Evolutionary conservation across 2,329 filamentous ascomycete genomes (phyloP).

Genomic region (Aspergillus sp.): DNA sequence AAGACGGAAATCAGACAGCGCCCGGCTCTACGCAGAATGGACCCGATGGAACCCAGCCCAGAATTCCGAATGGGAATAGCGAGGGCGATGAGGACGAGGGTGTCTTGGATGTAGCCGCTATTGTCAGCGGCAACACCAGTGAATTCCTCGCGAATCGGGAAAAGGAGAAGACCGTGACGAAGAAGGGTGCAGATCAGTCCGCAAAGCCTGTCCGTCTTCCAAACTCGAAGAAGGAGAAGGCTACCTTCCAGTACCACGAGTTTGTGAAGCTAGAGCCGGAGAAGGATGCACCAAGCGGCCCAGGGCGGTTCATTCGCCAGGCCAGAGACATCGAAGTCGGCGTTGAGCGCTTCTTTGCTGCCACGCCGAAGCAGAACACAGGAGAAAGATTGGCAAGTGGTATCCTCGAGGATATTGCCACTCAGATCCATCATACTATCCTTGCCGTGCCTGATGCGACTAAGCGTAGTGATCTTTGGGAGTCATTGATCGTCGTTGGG

Average conservation of each 20-base stretch:
- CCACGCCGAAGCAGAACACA: constrained; percentile 46
- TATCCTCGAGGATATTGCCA: constrained; percentile 81
- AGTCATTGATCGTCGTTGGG: constrained; percentile 87
- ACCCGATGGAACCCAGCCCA: constrained; percentile 53
- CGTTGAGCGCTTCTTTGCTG: constrained; percentile 63
- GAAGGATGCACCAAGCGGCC: constrained; percentile 53
- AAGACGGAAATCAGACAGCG: constrained; percentile 57
- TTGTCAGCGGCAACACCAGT: constrained; percentile 66
- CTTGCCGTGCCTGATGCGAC: constrained; percentile 82
- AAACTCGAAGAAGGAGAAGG: constrained; percentile 63
- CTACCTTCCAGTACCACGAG: constrained; percentile 66
- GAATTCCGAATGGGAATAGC: constrained; percentile 56
- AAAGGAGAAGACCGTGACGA: constrained; percentile 61
- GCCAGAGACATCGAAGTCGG: constrained; percentile 65
- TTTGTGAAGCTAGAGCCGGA: constrained; percentile 59
- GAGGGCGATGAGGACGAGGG: constrained; percentile 64
- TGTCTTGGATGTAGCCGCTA: constrained; percentile 67
- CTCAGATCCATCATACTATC: constrained; percentile 80
- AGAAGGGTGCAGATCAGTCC: constrained; percentile 55
- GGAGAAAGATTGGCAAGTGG: constrained; percentile 54
- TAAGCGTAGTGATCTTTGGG: constrained; percentile 87
- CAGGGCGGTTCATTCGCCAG: constrained; percentile 58
- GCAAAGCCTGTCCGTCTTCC: constrained; percentile 58
- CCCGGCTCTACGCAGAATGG: constrained; percentile 59
- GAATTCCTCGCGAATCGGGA: constrained; percentile 67